phyloP scores from a whole-genome alignment of 805 yeast genomes.

The Pichia ethanolica region DNA sequence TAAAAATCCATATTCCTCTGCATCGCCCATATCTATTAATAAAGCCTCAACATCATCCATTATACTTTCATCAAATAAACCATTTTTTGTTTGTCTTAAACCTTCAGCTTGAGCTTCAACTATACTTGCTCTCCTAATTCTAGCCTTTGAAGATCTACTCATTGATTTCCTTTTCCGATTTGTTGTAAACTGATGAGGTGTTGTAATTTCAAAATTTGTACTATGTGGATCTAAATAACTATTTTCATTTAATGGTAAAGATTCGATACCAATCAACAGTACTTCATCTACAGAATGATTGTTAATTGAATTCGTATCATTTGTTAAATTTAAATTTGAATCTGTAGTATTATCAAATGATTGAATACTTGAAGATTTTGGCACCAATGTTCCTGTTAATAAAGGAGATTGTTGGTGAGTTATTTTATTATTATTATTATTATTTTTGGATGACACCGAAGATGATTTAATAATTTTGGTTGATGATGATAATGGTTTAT shows the following conservation, averaged over 20 bases:
- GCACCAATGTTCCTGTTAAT: background rate
- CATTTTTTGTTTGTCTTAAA: slow-evolving; percentile 64
- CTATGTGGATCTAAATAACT: background rate
- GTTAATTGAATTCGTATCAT: background rate
- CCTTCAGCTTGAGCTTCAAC: slow-evolving; percentile 76
- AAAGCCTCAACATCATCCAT: slow-evolving; percentile 69
- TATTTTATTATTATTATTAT: too few relatives aligned
- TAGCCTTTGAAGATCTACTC: slow-evolving; percentile 16
- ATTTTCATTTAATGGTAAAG: background rate
- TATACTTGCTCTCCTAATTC: slow-evolving; percentile 56
- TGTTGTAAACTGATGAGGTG: slow-evolving; percentile 1
- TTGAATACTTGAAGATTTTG: background rate
- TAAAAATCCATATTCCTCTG: slow-evolving; percentile 33
- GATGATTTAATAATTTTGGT: slow-evolving; percentile 13
- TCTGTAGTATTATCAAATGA: background rate
- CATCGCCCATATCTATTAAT: slow-evolving; percentile 43
- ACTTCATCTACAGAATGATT: slow-evolving; percentile 6
- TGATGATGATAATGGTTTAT: background rate
- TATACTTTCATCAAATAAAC: slow-evolving; percentile 69
- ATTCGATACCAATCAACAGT: slow-evolving; percentile 9
- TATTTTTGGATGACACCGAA: background rate
- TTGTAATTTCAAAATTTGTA: slow-evolving; percentile 4
- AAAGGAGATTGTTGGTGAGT: background rate
- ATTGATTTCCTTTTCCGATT: slow-evolving; percentile 5
- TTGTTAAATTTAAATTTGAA: background rate